Evolutionary conservation across 805 yeast species (phyloP), one percentile per base, ranked within the genome.

Genomic region (Teunomyces barrocoloradensis): DNA sequence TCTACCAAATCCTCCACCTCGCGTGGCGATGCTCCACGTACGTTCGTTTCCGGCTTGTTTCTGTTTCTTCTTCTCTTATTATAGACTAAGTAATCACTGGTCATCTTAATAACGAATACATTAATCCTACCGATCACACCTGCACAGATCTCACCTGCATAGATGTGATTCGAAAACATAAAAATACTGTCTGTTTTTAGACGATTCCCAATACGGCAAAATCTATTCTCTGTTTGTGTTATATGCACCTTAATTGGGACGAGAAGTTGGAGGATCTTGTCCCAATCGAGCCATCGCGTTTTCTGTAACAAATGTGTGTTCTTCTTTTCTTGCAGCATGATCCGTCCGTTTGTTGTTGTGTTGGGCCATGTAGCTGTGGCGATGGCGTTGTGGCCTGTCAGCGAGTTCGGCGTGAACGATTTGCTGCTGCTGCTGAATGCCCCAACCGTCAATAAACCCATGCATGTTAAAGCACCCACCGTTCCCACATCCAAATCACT

Each of bases 101-200:
- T 88, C 89, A 84, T 20, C 85, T 82, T 42, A 84, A 62, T 4
- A 81, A 77, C 4, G 81, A 73, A 59, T 81, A 85, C 60, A 84
- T 21, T 21, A 21, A 21, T 21, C 23, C 23, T 2, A 79, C 48
- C 85, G 71, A 81, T 71, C 18, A 76, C 72, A 5, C 86, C 86
- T 5, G 87, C 80, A 60, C 78, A 83, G 2, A 81, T 66, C n/a
- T n/a, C n/a, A n/a, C n/a, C n/a, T n/a, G n/a, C n/a, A n/a, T n/a
- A n/a, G n/a, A n/a, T n/a, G n/a, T n/a, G n/a, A 30, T 23, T 7
- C 6, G 10, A 23, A 23, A 23, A 23, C 3, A 7, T 23, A 9
- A 23, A 23, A 23, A 23, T 25, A 6, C 2, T 25, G 10, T 25
- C 27, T 25, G 27, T 23, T 23, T 25, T 25, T 25, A 25, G 27